phyloP scores from a whole-genome alignment of 2,329 filamentous ascomycete genomes.

The Paecilomyces formosus region DNA sequence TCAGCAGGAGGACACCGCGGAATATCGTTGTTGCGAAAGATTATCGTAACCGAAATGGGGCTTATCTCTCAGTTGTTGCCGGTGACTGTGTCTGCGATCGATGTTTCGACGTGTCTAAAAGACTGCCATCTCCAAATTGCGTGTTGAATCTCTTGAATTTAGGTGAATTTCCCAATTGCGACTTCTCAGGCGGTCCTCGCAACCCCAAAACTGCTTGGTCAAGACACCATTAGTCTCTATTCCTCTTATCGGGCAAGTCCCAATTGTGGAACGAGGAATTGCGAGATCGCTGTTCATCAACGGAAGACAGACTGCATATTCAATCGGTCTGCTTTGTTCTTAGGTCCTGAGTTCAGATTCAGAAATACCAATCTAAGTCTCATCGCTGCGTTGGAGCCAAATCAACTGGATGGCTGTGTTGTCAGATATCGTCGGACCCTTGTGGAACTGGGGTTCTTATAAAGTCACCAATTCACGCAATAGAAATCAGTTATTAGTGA shows the following conservation, averaged over 20 bases:
- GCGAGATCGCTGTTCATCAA: neutral
- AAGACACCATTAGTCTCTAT: neutral
- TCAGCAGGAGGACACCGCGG: neutral
- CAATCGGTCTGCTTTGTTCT: neutral
- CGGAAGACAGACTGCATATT: neutral
- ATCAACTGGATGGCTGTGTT: neutral
- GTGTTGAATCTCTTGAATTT: neutral
- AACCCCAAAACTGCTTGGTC: neutral
- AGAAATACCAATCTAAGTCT: neutral
- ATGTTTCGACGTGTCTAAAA: neutral
- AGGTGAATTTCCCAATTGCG: neutral
- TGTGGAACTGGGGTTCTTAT: neutral
- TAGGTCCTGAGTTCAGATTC: neutral
- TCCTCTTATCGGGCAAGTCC: neutral
- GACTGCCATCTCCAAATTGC: neutral
- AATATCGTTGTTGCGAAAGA: neutral
- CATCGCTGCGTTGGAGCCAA: neutral
- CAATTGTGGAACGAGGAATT: neutral
- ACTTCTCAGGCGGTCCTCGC: neutral
- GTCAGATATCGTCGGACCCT: neutral
- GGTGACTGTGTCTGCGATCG: neutral
- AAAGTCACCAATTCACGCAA: neutral
- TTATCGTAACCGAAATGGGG: neutral
- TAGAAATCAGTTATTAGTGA: neutral
- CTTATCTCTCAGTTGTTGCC: neutral